These are phyloP conservation scores for Cladosporium cucumerinum DNA, from an alignment of 2,329 filamentous ascomycete genomes.

Conservation along the genomic window DNA sequence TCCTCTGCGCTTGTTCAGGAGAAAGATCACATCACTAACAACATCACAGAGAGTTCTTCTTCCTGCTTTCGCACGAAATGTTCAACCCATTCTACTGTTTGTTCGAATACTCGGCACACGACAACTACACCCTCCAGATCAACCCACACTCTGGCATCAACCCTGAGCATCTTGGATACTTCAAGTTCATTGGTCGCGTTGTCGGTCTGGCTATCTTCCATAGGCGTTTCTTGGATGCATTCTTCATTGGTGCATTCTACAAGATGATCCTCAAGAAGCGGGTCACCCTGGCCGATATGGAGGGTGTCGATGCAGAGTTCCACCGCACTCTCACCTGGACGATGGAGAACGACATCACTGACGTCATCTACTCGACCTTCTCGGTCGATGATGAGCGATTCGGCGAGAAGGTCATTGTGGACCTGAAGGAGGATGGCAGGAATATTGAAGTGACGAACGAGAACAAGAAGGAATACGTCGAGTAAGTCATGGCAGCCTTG, in stretches of 20 bases:
- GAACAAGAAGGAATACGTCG: slow-evolving; percentile 98
- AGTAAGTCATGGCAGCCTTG: slow-evolving; percentile 52
- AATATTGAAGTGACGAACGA: slow-evolving; percentile 96
- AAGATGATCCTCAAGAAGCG: slow-evolving; percentile 98
- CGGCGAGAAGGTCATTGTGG: slow-evolving; percentile 88
- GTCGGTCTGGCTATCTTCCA: slow-evolving; percentile 98
- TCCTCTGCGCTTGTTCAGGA: neutral
- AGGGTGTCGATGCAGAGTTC: slow-evolving; percentile 97
- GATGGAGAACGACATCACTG: slow-evolving; percentile 95
- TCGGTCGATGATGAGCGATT: slow-evolving; percentile 97
- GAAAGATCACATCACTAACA: slow-evolving; percentile 27
- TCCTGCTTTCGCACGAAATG: slow-evolving; percentile 98
- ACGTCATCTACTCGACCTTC: slow-evolving; percentile 92
- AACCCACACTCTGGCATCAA: slow-evolving; percentile 99
- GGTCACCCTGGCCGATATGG: slow-evolving; percentile 91
- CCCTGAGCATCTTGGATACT: slow-evolving; percentile 98
- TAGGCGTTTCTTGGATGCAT: slow-evolving; percentile 92
- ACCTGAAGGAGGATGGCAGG: slow-evolving; percentile 83
- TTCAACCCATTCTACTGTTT: slow-evolving; percentile 99
- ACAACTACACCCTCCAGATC: slow-evolving; percentile 99
- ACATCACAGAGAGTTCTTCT: slow-evolving; percentile 83
- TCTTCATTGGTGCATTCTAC: slow-evolving; percentile 98
- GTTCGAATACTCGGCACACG: slow-evolving; percentile 98
- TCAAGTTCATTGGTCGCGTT: slow-evolving; percentile 98
- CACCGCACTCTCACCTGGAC: slow-evolving; percentile 97